Evolutionary conservation across 257 asterid species (phyloP).

Genomic region (Solanum okadae): DNA sequence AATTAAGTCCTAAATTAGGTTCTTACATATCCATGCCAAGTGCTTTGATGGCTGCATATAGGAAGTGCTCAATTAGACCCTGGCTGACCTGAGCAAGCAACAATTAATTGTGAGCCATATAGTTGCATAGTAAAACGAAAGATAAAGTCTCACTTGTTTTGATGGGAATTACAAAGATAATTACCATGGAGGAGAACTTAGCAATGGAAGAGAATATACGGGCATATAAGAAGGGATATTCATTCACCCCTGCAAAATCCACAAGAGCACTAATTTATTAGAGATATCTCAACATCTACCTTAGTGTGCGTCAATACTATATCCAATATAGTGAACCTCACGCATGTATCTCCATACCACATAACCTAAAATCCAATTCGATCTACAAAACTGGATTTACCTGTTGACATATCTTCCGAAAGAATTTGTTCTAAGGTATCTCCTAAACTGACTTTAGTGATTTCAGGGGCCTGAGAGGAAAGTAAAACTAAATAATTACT

Average conservation of each 20-base stretch:
- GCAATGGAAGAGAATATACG: slow-evolving; percentile 84
- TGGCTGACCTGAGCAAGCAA: slow-evolving; percentile 54
- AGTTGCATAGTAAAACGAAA: slow-evolving; percentile 11
- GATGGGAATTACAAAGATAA: not conserved
- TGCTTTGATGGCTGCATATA: slow-evolving; percentile 70
- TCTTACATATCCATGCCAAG: slow-evolving; percentile 91
- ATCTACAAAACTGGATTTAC: slow-evolving; percentile 25
- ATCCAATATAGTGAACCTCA: not conserved
- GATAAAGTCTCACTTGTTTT: not conserved
- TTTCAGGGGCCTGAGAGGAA: slow-evolving; percentile 50
- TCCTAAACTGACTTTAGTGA: slow-evolving; percentile 26
- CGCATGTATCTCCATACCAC: not conserved
- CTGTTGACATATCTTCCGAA: slow-evolving; percentile 75
- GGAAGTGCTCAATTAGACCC: slow-evolving; percentile 52
- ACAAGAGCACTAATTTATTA: slow-evolving; percentile 3
- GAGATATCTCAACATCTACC: not conserved
- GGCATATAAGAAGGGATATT: slow-evolving; percentile 85
- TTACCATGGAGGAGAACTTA: slow-evolving; percentile 77
- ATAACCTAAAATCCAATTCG: slow-evolving; percentile 3
- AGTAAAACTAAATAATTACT: slow-evolving; percentile 2
- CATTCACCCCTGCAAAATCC: slow-evolving; percentile 51
- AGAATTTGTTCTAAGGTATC: slow-evolving; percentile 58
- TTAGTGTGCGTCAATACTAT: not conserved
- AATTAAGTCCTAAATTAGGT: slow-evolving; percentile 6
- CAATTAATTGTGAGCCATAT: not conserved